These are phyloP conservation scores for Inonotus hispidus DNA, from an alignment of 1,284 basidiomycete species.

Conservation along the genomic window DNA sequence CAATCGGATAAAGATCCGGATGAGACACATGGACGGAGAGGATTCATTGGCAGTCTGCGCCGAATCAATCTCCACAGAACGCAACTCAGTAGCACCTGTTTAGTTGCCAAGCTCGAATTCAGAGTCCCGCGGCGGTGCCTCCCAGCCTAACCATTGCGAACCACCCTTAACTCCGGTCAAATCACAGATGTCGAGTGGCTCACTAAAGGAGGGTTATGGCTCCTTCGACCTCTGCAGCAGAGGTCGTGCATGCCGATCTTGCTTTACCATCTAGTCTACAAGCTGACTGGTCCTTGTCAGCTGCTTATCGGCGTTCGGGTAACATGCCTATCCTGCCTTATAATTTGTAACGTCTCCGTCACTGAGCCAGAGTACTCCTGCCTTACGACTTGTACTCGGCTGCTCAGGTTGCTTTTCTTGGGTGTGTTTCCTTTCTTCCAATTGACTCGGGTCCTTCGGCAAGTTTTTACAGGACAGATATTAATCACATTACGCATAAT, in stretches of 20 bases:
- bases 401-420: conserved; percentile 56
- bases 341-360: conserved; percentile 32
- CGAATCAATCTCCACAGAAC: conserved; percentile 53
- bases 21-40: conserved; percentile 37
- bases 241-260: not conserved
- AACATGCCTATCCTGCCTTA: conserved; percentile 19
- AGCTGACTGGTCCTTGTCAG: not conserved
- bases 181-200: not conserved
- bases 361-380: conserved; percentile 21
- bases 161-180: not conserved
- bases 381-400: conserved; percentile 28
- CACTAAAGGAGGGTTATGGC: not conserved
- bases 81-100: not conserved
- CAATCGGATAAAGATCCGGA: conserved; percentile 22
- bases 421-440: conserved; percentile 46
- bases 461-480: too few relatives aligned
- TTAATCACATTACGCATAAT: too few relatives aligned
- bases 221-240: not conserved
- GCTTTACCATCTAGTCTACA: conserved; percentile 9
- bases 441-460: conserved; percentile 17
- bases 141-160: not conserved
- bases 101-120: not conserved
- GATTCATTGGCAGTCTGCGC: conserved; percentile 61
- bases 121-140: not conserved
- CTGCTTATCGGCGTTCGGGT: conserved; percentile 6